A percentile compares a stretch with the other conserved stretches of the same genome.
phyloP scores from a whole-genome alignment of 495 filamentous ascomycete genomes.

The Poronia punctata region DNA sequence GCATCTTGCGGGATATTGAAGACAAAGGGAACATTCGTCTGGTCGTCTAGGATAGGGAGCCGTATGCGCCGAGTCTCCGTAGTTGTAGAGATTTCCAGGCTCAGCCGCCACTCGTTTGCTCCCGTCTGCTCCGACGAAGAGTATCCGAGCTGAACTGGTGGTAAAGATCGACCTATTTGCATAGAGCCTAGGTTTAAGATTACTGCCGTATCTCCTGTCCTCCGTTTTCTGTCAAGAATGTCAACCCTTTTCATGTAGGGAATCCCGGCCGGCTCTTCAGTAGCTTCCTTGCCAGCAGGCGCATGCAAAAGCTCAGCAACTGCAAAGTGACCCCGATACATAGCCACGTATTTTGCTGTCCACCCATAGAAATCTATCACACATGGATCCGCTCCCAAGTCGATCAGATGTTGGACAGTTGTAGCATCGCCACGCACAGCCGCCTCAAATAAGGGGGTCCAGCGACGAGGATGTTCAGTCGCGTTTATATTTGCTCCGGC shows the following conservation, averaged over 20 bases:
- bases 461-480: constrained; percentile 27
- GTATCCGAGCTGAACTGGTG: neutral
- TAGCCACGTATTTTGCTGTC: constrained; percentile 71
- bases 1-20: constrained; percentile 16
- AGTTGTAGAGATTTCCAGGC: constrained; percentile 13
- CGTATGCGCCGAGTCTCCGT: constrained; percentile 9
- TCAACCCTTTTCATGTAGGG: neutral
- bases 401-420: constrained; percentile 50
- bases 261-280: neutral
- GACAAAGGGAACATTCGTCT: constrained; percentile 20
- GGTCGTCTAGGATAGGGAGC: constrained; percentile 25
- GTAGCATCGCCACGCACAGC: constrained; percentile 58
- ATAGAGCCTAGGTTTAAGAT: neutral
- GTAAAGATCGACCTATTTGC: neutral
- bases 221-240: neutral
- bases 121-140: neutral
- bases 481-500: neutral
- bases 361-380: constrained; percentile 65
- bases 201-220: neutral
- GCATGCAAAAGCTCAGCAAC: constrained; percentile 8
- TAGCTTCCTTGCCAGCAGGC: too few species aligned
- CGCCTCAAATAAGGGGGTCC: constrained; percentile 72
- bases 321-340: constrained; percentile 60
- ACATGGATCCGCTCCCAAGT: constrained; percentile 49
- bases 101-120: neutral